Conservation (phyloP, 345 rosid species). For the Gossypium rotundifolium region DNA sequence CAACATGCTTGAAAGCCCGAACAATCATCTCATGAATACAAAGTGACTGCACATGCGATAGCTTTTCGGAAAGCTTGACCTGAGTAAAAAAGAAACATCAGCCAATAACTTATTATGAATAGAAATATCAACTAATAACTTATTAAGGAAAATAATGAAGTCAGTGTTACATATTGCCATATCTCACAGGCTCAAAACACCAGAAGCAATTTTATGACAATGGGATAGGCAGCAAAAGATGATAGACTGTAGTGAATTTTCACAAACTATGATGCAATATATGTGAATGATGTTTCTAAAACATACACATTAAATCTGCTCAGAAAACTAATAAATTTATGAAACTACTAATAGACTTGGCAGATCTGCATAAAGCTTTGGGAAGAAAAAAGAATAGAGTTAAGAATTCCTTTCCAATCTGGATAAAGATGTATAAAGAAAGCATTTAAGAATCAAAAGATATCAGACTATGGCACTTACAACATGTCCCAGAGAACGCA, state of each 20-base stretch:
- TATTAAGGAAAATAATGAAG: slow-evolving; percentile 7
- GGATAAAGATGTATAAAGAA: background rate
- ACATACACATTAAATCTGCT: background rate
- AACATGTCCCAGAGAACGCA: slow-evolving; percentile 90
- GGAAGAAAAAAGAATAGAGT: background rate
- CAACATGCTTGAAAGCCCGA: slow-evolving; percentile 85
- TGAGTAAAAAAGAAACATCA: slow-evolving; percentile 29
- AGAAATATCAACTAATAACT: slow-evolving; percentile 16
- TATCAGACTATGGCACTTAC: slow-evolving; percentile 46
- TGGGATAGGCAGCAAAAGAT: background rate
- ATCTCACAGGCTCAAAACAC: background rate
- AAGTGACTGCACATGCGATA: slow-evolving; percentile 91
- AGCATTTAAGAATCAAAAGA: slow-evolving; percentile 11
- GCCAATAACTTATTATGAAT: slow-evolving; percentile 14
- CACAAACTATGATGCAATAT: background rate
- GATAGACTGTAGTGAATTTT: background rate
- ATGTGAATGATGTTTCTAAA: background rate
- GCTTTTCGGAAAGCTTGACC: slow-evolving; percentile 93
- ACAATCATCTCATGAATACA: slow-evolving; percentile 98
- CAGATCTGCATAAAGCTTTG: background rate
- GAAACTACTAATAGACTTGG: background rate
- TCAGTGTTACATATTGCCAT: background rate
- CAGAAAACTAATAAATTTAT: background rate
- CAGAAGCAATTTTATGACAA: background rate
- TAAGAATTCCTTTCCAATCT: background rate